Evolutionary conservation across 2,329 filamentous ascomycete species (phyloP).

Genomic region (Colletotrichum sublineola): DNA sequence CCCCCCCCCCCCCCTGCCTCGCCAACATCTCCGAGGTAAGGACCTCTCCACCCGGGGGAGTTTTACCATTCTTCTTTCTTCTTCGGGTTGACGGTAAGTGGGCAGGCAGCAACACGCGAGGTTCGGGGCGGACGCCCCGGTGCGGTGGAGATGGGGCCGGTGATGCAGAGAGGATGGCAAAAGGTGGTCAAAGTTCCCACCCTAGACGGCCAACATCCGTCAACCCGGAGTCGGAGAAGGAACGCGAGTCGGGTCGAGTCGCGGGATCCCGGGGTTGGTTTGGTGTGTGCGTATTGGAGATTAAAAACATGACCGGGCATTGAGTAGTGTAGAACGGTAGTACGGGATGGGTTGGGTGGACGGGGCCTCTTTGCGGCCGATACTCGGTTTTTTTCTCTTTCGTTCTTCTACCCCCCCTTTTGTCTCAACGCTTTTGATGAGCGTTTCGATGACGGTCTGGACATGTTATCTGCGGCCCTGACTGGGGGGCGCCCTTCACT

Average conservation of each 20-base stretch:
- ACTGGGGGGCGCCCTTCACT: background rate
- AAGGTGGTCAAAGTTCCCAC: constrained; percentile 1
- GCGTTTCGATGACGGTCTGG: constrained; percentile 9
- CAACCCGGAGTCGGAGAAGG: background rate
- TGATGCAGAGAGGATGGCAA: background rate
- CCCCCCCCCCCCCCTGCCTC: background rate
- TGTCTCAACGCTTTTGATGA: background rate
- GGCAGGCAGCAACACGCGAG: background rate
- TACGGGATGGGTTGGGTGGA: too few species aligned
- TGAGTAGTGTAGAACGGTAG: background rate
- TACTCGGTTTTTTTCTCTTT: background rate
- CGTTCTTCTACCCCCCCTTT: background rate
- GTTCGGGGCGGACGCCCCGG: background rate
- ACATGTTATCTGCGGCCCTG: background rate
- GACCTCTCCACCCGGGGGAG: background rate
- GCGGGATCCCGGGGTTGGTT: background rate
- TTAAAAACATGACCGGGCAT: background rate
- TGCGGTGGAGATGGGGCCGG: background rate
- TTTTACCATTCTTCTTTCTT: background rate
- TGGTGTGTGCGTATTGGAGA: background rate
- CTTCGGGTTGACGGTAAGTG: too few species aligned
- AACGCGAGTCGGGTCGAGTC: constrained; percentile 6
- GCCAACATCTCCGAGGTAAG: background rate
- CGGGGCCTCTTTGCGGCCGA: background rate
- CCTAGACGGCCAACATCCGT: constrained; percentile 10